phyloP scores from a whole-genome alignment of 768 basidiomycete species.

The Lactarius vividus region DNA sequence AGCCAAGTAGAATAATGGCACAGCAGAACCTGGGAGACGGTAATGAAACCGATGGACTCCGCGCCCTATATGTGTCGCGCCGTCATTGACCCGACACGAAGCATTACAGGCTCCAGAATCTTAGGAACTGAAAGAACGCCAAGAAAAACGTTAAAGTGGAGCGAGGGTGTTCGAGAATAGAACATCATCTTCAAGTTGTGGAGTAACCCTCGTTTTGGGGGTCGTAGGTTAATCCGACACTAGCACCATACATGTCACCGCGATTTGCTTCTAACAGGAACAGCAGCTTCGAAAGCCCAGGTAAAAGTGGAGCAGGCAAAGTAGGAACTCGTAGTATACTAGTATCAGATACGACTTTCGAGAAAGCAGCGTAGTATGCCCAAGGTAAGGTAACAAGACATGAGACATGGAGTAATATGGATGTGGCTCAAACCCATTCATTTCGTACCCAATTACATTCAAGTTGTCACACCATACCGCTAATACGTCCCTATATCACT shows the following conservation, averaged over 20 bases:
- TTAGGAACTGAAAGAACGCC: not conserved
- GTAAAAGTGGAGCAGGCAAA: no score
- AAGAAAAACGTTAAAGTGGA: not conserved
- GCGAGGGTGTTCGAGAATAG: not conserved
- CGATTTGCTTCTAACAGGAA: not conserved
- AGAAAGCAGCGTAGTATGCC: no score
- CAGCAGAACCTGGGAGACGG: not conserved
- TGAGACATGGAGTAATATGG: no score
- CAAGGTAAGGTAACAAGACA: no score
- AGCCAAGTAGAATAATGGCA: no score
- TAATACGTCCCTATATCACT: not conserved
- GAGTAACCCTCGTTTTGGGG: constrained; percentile 8
- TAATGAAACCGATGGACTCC: not conserved
- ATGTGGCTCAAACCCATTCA: not conserved
- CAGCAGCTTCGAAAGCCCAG: not conserved
- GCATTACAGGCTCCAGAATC: not conserved
- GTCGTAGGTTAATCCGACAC: not conserved
- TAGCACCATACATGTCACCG: not conserved
- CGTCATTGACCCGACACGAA: not conserved
- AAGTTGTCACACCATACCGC: not conserved
- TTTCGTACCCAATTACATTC: not conserved
- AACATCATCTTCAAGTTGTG: not conserved
- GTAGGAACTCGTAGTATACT: not conserved
- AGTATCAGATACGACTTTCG: not conserved
- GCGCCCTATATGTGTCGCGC: not conserved